These are phyloP conservation scores for Amphibolis antarctica DNA, from an alignment of 106 monocot species.

Conservation along the genomic window DNA sequence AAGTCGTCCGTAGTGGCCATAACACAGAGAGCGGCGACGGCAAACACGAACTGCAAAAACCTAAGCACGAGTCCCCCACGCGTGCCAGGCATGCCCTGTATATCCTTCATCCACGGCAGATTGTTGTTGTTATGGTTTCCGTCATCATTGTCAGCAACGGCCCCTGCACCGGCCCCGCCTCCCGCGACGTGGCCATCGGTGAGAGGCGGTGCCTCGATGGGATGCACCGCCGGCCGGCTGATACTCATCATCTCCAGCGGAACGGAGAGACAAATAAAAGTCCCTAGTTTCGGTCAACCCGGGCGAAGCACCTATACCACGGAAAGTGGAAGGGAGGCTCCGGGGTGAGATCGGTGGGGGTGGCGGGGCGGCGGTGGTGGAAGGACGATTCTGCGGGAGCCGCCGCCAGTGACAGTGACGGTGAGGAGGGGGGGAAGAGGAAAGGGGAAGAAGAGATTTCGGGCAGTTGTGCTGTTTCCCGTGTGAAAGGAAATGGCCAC, in stretches of 20 bases:
- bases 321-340: not conserved
- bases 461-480: too few relatives aligned
- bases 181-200: slow-evolving; percentile 17
- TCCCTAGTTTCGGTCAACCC: too few relatives aligned
- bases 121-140: slow-evolving; percentile 11
- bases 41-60: slow-evolving; percentile 59
- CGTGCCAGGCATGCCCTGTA: slow-evolving; percentile 85
- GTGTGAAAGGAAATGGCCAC: too few relatives aligned
- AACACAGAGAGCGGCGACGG: slow-evolving; percentile 48
- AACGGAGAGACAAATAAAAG: too few relatives aligned
- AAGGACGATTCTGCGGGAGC: too few relatives aligned
- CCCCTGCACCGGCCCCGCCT: not conserved
- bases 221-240: slow-evolving; percentile 86
- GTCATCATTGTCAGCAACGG: slow-evolving; percentile 3
- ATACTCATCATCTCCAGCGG: slow-evolving; percentile 31
- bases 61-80: slow-evolving; percentile 66
- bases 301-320: not conserved
- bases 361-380: too few relatives aligned
- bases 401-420: too few relatives aligned
- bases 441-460: too few relatives aligned
- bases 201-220: slow-evolving; percentile 76
- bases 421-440: too few relatives aligned
- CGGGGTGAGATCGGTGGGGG: too few relatives aligned
- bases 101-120: slow-evolving; percentile 72
- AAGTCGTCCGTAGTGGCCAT: slow-evolving; percentile 87